Percentiles rank a stretch among this genome's conserved stretches.
Evolutionary conservation across 2,329 filamentous ascomycete genomes (phyloP).

Genomic region (Xylariales sp.): DNA sequence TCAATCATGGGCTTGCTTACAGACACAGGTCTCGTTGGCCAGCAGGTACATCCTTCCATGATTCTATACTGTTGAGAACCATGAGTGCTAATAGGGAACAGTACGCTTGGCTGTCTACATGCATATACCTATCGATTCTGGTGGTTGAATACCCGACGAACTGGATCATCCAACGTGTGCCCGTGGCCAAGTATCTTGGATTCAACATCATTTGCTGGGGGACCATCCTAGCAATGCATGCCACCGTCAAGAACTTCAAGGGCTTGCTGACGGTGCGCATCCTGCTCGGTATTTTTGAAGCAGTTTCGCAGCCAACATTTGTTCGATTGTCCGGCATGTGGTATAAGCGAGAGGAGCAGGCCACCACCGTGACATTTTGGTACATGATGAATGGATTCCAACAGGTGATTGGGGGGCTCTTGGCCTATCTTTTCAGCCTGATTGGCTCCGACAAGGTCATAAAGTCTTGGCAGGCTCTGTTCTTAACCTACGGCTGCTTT

Average conservation of each 20-base stretch:
- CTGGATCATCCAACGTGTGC: constrained; percentile 57
- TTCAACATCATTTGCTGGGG: constrained; percentile 64
- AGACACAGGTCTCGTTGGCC: constrained; percentile 43
- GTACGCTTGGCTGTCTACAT: constrained; percentile 69
- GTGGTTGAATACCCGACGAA: constrained; percentile 67
- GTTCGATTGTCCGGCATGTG: constrained; percentile 64
- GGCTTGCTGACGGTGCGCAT: constrained; percentile 58
- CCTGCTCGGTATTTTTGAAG: constrained; percentile 67
- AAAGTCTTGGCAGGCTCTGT: constrained; percentile 65
- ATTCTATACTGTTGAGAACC: too few relatives aligned
- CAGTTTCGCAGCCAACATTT: constrained; percentile 64
- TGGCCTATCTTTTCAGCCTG: constrained; percentile 60
- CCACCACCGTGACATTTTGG: constrained; percentile 64
- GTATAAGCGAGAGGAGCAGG: constrained; percentile 68
- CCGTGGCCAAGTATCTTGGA: constrained; percentile 63
- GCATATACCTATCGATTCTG: constrained; percentile 69
- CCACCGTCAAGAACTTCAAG: constrained; percentile 56
- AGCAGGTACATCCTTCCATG: too few relatives aligned
- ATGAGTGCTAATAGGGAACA: too few relatives aligned
- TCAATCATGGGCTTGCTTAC: constrained; percentile 58
- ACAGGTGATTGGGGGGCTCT: constrained; percentile 66
- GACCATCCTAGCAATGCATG: constrained; percentile 53
- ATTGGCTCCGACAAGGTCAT: constrained; percentile 49
- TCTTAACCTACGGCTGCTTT: constrained; percentile 60
- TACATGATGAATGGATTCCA: constrained; percentile 76